phyloP scores from a whole-genome alignment of 306 rosid species.

The Vachellia collinsii region DNA sequence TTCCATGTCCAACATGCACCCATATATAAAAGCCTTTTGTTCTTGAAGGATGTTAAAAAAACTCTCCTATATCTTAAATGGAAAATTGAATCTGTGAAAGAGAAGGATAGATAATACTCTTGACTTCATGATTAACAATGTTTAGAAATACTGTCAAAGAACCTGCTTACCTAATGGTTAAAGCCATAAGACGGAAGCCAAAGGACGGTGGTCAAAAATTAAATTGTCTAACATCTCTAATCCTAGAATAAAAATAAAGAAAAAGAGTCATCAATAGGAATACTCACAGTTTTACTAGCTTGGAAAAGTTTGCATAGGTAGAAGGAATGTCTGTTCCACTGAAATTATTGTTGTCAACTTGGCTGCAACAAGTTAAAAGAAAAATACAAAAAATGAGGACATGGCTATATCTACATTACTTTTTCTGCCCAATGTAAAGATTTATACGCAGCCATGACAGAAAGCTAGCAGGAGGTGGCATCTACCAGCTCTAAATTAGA shows the following conservation, averaged over 20 bases:
- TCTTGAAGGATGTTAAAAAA: constrained; percentile 6
- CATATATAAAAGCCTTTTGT: constrained; percentile 15
- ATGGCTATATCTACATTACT: neutral
- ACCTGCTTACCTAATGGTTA: neutral
- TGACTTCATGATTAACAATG: constrained; percentile 9
- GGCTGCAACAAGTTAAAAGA: constrained; percentile 44
- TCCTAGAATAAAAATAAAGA: constrained; percentile 21
- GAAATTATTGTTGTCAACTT: constrained; percentile 58
- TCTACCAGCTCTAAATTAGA: neutral
- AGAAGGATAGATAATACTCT: constrained; percentile 8
- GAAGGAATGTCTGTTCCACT: constrained; percentile 50
- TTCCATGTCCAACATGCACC: neutral
- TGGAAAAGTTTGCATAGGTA: constrained; percentile 40
- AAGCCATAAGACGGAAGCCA: neutral
- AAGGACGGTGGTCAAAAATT: constrained; percentile 13
- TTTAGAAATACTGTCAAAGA: constrained; percentile 11
- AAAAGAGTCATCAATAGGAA: constrained; percentile 14
- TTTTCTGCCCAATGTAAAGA: constrained; percentile 21
- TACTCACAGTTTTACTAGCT: constrained; percentile 51
- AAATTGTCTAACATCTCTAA: constrained; percentile 16
- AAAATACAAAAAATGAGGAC: constrained; percentile 10
- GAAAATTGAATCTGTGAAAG: constrained; percentile 14
- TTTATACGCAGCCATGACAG: constrained; percentile 15
- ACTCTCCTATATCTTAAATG: constrained; percentile 22
- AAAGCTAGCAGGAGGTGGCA: neutral